Evolutionary conservation across 805 yeast genomes (phyloP).

Genomic region (Kodamaea sagamina): DNA sequence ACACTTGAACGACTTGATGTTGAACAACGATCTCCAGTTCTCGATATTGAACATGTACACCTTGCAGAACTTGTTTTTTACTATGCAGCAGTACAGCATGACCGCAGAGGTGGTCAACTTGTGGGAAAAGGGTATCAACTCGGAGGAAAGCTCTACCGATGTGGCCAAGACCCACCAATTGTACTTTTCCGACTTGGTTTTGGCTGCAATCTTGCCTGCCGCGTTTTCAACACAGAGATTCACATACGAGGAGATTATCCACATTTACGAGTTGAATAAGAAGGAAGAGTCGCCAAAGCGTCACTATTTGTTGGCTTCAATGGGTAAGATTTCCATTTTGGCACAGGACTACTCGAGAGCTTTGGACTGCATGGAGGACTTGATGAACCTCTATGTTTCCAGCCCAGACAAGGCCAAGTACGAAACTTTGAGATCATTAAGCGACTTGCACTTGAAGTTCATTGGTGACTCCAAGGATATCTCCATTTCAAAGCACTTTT

Average conservation of each 20-base stretch:
- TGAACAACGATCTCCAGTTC: conserved; percentile 30
- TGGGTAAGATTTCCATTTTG: conserved; percentile 70
- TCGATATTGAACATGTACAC: conserved; percentile 23
- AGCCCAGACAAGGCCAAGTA: conserved; percentile 6
- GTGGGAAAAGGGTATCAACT: conserved; percentile 66
- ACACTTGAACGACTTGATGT: conserved; percentile 31
- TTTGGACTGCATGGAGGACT: conserved; percentile 58
- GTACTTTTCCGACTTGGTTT: conserved; percentile 63
- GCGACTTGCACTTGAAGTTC: conserved; percentile 75
- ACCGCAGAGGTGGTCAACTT: conserved; percentile 64
- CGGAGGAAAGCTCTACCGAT: background rate
- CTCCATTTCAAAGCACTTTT: conserved; percentile 69
- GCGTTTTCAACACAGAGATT: conserved; percentile 62
- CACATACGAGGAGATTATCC: conserved; percentile 59
- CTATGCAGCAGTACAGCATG: conserved; percentile 51
- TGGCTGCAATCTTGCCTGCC: conserved; percentile 68
- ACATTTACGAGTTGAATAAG: conserved; percentile 51
- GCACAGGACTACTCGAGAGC: conserved; percentile 69
- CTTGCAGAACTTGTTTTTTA: conserved; percentile 29
- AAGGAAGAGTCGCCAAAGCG: conserved; percentile 31
- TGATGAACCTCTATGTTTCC: conserved; percentile 51
- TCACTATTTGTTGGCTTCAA: conserved; percentile 61
- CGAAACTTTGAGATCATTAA: conserved; percentile 41
- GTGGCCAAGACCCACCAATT: conserved; percentile 40
- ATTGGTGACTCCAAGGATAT: conserved; percentile 78